Evolutionary conservation across 441 rosid genomes (phyloP).

Genomic region (Eugenia klotzschiana): DNA sequence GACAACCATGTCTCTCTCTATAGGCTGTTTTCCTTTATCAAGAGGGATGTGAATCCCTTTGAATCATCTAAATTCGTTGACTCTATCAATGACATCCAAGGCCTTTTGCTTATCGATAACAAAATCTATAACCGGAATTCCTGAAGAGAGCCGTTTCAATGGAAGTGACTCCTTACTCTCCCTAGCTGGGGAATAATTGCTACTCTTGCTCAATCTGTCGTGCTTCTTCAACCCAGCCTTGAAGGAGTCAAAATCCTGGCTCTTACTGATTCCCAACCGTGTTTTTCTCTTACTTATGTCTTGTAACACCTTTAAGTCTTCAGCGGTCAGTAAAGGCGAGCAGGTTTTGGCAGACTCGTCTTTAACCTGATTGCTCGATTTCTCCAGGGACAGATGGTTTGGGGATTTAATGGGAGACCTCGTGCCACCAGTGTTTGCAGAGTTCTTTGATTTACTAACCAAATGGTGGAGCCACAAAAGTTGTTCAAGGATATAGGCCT

Average conservation of each 20-base stretch:
- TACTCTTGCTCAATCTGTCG: conserved; percentile 47
- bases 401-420: conserved; percentile 7
- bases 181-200: conserved; percentile 21
- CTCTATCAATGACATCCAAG: conserved; percentile 52
- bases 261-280: conserved; percentile 32
- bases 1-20: neutral
- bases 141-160: conserved; percentile 25
- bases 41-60: neutral
- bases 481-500: conserved; percentile 49
- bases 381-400: neutral
- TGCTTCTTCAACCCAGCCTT: conserved; percentile 20
- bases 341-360: neutral
- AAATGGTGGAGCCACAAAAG: conserved; percentile 53
- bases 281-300: conserved; percentile 16
- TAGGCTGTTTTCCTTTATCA: neutral
- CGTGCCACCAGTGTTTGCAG: conserved; percentile 8
- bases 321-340: conserved; percentile 15
- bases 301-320: conserved; percentile 29
- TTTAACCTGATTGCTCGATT: conserved; percentile 1
- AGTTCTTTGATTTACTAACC: conserved; percentile 33
- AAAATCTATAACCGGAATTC: conserved; percentile 31
- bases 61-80: conserved; percentile 18
- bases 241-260: conserved; percentile 37
- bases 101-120: conserved; percentile 34
- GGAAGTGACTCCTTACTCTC: conserved; percentile 20